Percentiles rank a stretch among this genome's conserved stretches.
These are phyloP conservation scores for Cladophialophora psammophila DNA, from an alignment of 2,329 filamentous ascomycete genomes.

Conservation along the genomic window DNA sequence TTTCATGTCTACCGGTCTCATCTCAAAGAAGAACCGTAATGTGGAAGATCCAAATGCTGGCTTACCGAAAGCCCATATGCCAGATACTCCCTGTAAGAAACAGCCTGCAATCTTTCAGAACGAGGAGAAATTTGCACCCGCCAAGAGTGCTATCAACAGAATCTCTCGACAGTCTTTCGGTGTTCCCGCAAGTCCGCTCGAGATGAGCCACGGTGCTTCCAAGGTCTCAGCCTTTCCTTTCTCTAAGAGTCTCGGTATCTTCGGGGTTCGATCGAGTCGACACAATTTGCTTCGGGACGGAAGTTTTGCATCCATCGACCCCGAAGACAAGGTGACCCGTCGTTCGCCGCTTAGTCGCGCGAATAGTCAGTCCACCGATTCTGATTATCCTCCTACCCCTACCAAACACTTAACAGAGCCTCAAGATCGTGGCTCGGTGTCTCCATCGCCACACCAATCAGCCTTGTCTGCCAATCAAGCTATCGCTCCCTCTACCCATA, in stretches of 20 bases:
- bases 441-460: constrained; percentile 39
- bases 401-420: constrained; percentile 68
- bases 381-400: constrained; percentile 88
- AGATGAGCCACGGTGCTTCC: constrained; percentile 64
- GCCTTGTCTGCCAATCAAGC: constrained; percentile 39
- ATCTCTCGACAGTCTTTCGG: constrained; percentile 76
- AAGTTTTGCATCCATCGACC: constrained; percentile 83
- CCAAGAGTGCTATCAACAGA: constrained; percentile 68
- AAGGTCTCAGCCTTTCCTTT: constrained; percentile 73
- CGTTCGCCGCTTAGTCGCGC: constrained; percentile 62
- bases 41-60: constrained; percentile 69
- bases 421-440: constrained; percentile 34
- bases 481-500: constrained; percentile 29
- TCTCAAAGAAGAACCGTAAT: constrained; percentile 92
- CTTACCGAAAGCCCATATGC: constrained; percentile 72
- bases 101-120: constrained; percentile 73
- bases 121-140: constrained; percentile 61
- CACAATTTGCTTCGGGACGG: constrained; percentile 61
- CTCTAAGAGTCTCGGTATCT: constrained; percentile 67
- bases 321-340: constrained; percentile 71
- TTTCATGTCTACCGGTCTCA: constrained; percentile 91
- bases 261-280: constrained; percentile 63
- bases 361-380: constrained; percentile 68
- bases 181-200: constrained; percentile 82
- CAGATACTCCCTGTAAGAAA: constrained; percentile 96